Conservation (phyloP, 371 early-diverging fungal genomes). For the Fennellomyces sp. region DNA sequence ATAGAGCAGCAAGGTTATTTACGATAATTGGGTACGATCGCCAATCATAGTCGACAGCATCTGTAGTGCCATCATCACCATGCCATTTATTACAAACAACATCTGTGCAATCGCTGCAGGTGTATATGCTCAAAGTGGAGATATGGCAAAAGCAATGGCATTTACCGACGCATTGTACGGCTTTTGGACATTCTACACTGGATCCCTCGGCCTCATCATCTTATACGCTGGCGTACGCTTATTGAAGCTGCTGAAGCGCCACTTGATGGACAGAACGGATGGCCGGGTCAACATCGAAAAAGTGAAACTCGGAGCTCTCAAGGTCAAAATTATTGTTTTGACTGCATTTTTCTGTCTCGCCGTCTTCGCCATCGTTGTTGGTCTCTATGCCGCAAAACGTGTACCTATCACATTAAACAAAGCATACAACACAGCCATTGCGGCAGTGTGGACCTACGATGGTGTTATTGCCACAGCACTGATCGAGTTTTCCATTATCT, state of each 20-base stretch:
- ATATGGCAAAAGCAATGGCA: slow-evolving; percentile 16
- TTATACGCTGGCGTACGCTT: slow-evolving; percentile 11
- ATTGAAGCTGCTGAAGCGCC: slow-evolving; percentile 2
- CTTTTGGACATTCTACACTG: slow-evolving; percentile 18
- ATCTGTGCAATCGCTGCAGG: slow-evolving; percentile 28
- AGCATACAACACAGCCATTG: slow-evolving; percentile 17
- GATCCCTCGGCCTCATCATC: slow-evolving; percentile 2
- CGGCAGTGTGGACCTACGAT: slow-evolving; percentile 24
- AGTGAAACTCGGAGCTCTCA: slow-evolving; percentile 24
- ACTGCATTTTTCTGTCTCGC: slow-evolving; percentile 14
- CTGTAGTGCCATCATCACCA: slow-evolving; percentile 16
- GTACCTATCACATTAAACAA: slow-evolving; percentile 9
- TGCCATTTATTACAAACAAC: slow-evolving; percentile 39
- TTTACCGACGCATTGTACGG: slow-evolving; percentile 29
- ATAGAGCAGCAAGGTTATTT: slow-evolving; percentile 31
- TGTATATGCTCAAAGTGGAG: slow-evolving; percentile 22
- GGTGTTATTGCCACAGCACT: slow-evolving; percentile 28
- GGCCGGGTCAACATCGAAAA: slow-evolving; percentile 16
- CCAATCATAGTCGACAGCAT: slow-evolving; percentile 21
- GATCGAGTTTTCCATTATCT: slow-evolving; percentile 25
- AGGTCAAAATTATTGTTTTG: slow-evolving; percentile 17
- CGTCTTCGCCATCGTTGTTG: slow-evolving; percentile 22
- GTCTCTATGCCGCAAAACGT: slow-evolving; percentile 21
- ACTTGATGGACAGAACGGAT: slow-evolving; percentile 7
- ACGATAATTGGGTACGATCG: slow-evolving; percentile 21